phyloP scores from a whole-genome alignment of 2,329 filamentous ascomycete species.

The Orbilia blumenaviensis region DNA sequence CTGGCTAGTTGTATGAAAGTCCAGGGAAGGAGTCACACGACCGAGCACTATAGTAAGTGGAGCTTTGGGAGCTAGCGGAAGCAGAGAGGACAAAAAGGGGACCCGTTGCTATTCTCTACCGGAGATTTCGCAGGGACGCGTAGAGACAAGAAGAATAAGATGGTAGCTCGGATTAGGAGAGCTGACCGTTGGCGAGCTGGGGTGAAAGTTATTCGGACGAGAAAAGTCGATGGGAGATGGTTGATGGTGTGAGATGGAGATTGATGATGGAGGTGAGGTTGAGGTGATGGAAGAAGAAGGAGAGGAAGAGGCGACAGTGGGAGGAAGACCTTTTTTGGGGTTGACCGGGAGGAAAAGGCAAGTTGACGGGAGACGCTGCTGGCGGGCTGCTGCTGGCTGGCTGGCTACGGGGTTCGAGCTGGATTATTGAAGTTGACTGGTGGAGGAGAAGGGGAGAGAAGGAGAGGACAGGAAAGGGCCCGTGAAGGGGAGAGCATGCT shows the following conservation, averaged over 20 bases:
- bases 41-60: background rate
- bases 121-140: constrained; percentile 42
- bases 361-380: constrained; percentile 1
- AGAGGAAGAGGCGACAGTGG: background rate
- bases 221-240: background rate
- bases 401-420: constrained; percentile 22
- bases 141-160: background rate
- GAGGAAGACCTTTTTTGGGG: constrained; percentile 28
- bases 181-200: background rate
- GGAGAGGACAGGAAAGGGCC: background rate
- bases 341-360: constrained; percentile 4
- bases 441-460: constrained; percentile 1
- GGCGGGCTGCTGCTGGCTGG: constrained; percentile 28
- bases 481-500: background rate
- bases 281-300: constrained; percentile 12
- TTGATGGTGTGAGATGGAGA: constrained; percentile 3
- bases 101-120: constrained; percentile 45
- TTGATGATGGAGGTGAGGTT: background rate
- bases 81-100: background rate
- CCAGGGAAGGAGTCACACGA: constrained; percentile 49
- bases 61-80: background rate
- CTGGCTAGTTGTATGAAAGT: background rate
- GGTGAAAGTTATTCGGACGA: background rate
- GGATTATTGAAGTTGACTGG: constrained; percentile 16
- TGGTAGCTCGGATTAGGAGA: background rate